Evolutionary conservation across 352 stramenopile genomes (phyloP).

Genomic region (Elongisporangium anandrum): DNA sequence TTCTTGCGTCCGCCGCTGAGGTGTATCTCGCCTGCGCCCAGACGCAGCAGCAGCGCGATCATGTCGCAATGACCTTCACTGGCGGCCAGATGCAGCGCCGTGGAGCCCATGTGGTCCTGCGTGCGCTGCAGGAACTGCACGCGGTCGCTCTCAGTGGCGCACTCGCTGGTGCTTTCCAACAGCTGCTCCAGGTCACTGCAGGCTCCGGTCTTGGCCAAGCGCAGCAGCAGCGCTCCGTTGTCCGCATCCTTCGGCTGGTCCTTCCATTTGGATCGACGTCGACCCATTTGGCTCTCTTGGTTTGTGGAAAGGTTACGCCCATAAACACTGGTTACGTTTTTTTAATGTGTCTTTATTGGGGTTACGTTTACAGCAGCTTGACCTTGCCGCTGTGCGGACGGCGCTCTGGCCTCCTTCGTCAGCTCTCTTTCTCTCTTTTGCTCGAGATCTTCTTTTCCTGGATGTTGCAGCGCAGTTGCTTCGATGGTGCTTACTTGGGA

Average conservation of each 20-base stretch:
- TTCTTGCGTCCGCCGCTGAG: conserved; percentile 52
- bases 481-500: no score
- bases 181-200: conserved; percentile 26
- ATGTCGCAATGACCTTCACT: conserved; percentile 47
- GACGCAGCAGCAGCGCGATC: conserved; percentile 33
- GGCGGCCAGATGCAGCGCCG: conserved; percentile 57
- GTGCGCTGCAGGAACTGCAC: conserved; percentile 52
- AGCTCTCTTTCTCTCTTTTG: no score
- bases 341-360: background rate
- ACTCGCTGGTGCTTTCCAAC: conserved; percentile 13
- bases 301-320: background rate
- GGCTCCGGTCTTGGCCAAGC: conserved; percentile 37
- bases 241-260: conserved; percentile 25
- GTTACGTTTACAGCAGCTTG: conserved; percentile 23
- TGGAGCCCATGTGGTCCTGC: conserved; percentile 64
- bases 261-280: conserved; percentile 71
- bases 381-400: no score
- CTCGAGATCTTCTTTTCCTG: no score
- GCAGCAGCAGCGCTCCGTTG: conserved; percentile 38
- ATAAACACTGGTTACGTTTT: background rate
- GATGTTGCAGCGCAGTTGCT: no score
- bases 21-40: conserved; percentile 57
- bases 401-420: no score
- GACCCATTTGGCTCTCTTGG: conserved; percentile 31
- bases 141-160: conserved; percentile 8